These are phyloP conservation scores for Neofusicoccum cordaticola DNA, from an alignment of 2,329 filamentous ascomycete species.

Conservation along the genomic window DNA sequence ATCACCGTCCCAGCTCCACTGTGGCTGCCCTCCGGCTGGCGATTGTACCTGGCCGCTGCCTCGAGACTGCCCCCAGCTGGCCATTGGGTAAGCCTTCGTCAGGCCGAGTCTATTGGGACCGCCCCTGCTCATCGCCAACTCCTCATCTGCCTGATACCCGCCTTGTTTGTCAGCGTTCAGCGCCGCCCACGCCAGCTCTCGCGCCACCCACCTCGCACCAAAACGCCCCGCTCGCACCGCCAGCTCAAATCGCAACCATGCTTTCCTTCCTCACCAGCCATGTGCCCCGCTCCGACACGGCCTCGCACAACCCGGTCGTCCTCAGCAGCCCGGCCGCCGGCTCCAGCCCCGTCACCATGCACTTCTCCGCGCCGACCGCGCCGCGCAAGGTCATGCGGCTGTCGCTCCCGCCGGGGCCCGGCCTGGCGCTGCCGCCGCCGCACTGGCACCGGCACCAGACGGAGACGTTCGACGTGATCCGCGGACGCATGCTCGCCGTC, in stretches of 20 bases:
- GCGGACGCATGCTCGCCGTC: background rate
- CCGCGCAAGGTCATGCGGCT: background rate
- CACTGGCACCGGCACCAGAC: conserved; percentile 11
- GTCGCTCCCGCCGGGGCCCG: background rate
- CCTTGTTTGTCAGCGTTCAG: background rate
- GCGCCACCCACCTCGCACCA: too few relatives aligned
- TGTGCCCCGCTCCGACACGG: conserved; percentile 3
- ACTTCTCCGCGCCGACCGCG: background rate
- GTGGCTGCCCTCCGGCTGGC: too few relatives aligned
- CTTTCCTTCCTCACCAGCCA: conserved; percentile 2
- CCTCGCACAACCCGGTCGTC: conserved; percentile 11
- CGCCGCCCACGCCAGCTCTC: background rate
- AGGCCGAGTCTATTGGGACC: background rate
- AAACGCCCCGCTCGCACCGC: background rate
- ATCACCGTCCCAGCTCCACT: background rate
- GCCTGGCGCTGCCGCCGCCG: background rate
- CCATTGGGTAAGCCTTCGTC: background rate
- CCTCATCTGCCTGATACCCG: background rate
- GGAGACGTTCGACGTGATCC: conserved; percentile 1
- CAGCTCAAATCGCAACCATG: background rate
- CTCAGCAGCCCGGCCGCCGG: conserved; percentile 5
- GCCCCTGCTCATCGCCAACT: background rate
- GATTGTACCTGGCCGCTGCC: background rate
- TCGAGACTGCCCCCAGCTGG: background rate
- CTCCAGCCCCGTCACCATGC: conserved; percentile 3